Evolutionary conservation across 305 asterid species (phyloP).

Genomic region (Solanum hybrid): DNA sequence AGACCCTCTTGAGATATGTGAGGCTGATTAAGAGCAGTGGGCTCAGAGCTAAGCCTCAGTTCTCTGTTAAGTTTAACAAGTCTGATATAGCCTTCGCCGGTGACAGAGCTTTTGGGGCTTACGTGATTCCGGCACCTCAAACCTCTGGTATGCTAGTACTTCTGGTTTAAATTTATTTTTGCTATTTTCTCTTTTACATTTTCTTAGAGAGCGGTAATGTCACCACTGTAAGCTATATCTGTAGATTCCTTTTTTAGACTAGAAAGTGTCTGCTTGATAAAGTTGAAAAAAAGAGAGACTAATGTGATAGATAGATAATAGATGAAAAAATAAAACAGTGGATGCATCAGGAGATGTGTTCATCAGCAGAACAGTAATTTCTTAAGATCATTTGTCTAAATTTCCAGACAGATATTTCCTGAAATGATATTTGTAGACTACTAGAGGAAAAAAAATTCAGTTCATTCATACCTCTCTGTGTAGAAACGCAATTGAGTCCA

Average conservation of each 20-base stretch:
- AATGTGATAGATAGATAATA: not conserved
- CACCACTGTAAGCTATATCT: not conserved
- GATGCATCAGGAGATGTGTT: not conserved
- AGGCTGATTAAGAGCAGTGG: constrained; percentile 68
- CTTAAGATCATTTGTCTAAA: not conserved
- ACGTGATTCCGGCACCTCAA: constrained; percentile 46
- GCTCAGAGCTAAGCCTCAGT: constrained; percentile 72
- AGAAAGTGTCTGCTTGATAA: not conserved
- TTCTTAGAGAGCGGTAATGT: not conserved
- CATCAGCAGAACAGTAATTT: not conserved
- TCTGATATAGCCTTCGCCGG: constrained; percentile 47
- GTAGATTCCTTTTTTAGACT: not conserved
- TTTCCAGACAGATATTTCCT: not conserved
- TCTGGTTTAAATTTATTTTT: not conserved
- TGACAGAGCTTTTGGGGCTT: constrained; percentile 71
- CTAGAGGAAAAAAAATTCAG: not conserved
- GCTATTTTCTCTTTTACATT: not conserved
- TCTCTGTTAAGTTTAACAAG: constrained; percentile 59
- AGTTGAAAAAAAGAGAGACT: not conserved
- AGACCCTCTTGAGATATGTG: constrained; percentile 67
- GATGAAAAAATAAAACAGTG: not conserved
- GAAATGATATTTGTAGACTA: not conserved
- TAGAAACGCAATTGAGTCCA: not conserved
- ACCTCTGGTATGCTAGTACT: constrained; percentile 39
- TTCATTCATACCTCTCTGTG: not conserved